phyloP scores from a whole-genome alignment of 2,329 filamentous ascomycete species.

The Venturia asperata region DNA sequence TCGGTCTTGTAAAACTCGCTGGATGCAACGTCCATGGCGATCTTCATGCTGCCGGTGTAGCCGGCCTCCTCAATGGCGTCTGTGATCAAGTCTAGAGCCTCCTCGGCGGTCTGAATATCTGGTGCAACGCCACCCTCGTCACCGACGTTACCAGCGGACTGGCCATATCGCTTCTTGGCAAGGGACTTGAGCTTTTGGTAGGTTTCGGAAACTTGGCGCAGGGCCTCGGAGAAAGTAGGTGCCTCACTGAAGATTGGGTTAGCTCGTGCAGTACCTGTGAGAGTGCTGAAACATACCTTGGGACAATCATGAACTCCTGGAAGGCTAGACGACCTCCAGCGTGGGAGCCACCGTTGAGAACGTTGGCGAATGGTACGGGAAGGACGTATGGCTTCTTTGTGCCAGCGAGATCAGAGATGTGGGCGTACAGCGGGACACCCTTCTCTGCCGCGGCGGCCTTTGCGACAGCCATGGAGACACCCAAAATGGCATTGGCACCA shows the following conservation, averaged over 20 bases:
- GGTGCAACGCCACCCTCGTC: constrained; percentile 99
- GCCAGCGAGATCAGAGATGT: constrained; percentile 48
- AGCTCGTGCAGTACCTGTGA: constrained; percentile 16
- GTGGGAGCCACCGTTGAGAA: constrained; percentile 71
- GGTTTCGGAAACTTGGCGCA: constrained; percentile 93
- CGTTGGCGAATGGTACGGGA: constrained; percentile 53
- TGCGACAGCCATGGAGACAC: constrained; percentile 53
- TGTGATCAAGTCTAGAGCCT: constrained; percentile 93
- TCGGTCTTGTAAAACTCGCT: constrained; percentile 98
- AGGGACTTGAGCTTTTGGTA: constrained; percentile 97
- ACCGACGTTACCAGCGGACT: constrained; percentile 97
- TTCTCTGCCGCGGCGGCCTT: constrained; percentile 51
- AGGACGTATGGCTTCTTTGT: constrained; percentile 49
- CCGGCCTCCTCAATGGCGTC: constrained; percentile 91
- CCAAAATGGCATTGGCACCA: constrained; percentile 54
- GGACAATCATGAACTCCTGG: constrained; percentile 52
- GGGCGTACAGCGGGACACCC: constrained; percentile 50
- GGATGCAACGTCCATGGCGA: constrained; percentile 98
- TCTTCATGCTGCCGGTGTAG: constrained; percentile 93
- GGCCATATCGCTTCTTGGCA: constrained; percentile 99
- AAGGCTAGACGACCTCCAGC: constrained; percentile 78
- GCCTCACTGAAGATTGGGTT: constrained; percentile 53
- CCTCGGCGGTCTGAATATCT: constrained; percentile 93
- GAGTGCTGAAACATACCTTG: constrained; percentile 32
- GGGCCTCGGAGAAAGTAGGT: constrained; percentile 86